Evolutionary conservation across 306 rosid genomes (phyloP).

Genomic region (Inga oerstediana): DNA sequence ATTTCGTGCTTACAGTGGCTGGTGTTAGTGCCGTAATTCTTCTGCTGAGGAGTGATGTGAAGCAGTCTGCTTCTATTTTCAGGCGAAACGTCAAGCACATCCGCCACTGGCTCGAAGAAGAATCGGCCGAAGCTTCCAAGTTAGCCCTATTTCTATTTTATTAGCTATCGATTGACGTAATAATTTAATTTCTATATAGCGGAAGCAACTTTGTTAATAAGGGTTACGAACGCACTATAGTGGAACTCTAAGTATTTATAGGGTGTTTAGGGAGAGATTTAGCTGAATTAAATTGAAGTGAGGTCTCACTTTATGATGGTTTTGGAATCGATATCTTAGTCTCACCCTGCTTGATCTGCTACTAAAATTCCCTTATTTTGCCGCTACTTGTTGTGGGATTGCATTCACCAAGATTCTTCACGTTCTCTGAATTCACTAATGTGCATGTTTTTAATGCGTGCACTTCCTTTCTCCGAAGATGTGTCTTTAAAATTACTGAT

Average conservation of each 20-base stretch:
- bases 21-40: constrained; percentile 55
- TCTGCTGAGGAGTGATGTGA: constrained; percentile 57
- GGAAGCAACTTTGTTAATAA: not conserved
- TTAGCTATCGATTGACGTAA: not conserved
- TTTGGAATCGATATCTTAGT: constrained; percentile 5
- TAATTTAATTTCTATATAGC: not conserved
- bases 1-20: constrained; percentile 55
- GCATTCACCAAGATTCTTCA: not conserved
- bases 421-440: constrained; percentile 7
- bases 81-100: constrained; percentile 52
- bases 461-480: not conserved
- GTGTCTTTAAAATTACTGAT: not conserved
- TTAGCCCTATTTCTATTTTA: not conserved
- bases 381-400: not conserved
- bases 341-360: constrained; percentile 15
- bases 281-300: not conserved
- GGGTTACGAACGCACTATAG: not conserved
- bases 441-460: not conserved
- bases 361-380: not conserved
- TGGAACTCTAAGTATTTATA: not conserved
- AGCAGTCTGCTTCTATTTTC: constrained; percentile 48
- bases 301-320: not conserved
- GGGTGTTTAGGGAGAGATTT: not conserved
- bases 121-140: constrained; percentile 52
- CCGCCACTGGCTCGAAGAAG: constrained; percentile 61